A percentile compares a stretch with the other conserved stretches of the same genome.
phyloP scores from a whole-genome alignment of 2,329 filamentous ascomycete species.

The Cladosporium colombiae region DNA sequence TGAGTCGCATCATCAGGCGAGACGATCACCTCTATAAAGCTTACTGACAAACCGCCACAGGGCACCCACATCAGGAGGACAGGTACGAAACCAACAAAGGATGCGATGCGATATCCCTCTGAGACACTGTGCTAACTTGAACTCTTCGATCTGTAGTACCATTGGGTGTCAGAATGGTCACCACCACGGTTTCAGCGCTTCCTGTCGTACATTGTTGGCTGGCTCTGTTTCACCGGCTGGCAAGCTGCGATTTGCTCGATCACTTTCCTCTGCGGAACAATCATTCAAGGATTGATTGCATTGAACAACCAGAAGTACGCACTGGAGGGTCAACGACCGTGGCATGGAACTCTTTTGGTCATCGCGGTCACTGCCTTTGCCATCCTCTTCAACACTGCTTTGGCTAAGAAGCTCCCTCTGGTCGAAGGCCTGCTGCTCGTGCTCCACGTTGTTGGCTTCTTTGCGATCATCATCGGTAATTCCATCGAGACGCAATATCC shows the following conservation, averaged over 20 bases:
- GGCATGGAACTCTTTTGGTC: constrained; percentile 45
- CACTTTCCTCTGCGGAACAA: constrained; percentile 44
- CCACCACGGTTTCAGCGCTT: constrained; percentile 44
- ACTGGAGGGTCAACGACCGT: constrained; percentile 34
- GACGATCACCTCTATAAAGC: not conserved
- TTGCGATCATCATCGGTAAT: constrained; percentile 50
- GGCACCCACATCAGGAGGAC: constrained; percentile 48
- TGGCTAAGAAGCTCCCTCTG: constrained; percentile 44
- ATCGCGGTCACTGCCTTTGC: constrained; percentile 42
- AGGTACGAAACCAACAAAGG: no score
- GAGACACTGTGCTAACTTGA: not conserved
- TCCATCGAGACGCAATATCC: constrained; percentile 28
- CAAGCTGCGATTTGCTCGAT: constrained; percentile 46
- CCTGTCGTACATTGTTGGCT: constrained; percentile 47
- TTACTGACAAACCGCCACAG: constrained; percentile 20
- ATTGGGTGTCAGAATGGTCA: constrained; percentile 50
- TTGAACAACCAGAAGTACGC: constrained; percentile 41
- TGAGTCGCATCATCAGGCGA: constrained; percentile 23
- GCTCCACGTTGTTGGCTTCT: constrained; percentile 56
- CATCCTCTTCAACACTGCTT: constrained; percentile 50
- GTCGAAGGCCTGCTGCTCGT: constrained; percentile 47
- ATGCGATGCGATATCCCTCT: no score
- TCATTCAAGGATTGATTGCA: constrained; percentile 44
- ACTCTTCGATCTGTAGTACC: constrained; percentile 33
- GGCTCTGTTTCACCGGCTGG: constrained; percentile 48